Base-by-base conservation (phyloP, 2,329 filamentous ascomycete species). In the Pyrenochaeta sp. region DNA sequence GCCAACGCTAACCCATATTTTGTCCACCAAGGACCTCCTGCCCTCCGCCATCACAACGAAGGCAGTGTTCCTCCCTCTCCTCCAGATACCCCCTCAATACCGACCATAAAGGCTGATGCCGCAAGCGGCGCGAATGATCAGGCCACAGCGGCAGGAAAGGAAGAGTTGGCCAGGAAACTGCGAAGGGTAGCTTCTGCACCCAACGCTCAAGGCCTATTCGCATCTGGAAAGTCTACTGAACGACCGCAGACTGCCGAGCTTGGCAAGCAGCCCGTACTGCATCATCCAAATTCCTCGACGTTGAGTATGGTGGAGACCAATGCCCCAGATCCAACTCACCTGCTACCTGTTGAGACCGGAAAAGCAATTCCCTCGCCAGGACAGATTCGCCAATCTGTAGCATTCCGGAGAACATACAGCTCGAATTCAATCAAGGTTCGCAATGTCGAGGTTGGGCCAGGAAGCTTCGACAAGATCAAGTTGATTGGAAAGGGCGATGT, bases 381-480 rank as follows among this genome's bases (percentile, higher is more conserved):
- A 46, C 86, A 87, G 66, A 85, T 88, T 61, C 83, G 84, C 51
- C 82, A 85, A 63, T 78, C 86, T 15, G 82, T 91, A 43, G 87
- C 91, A 17, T 99, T 97, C 79, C 85, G 95, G 69, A 86, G 95
- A 74, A 99, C 95, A 2, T 99, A 99, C 77, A 98, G 95, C 78
- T 97, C 94, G 63, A 99, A 98, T 77, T 98, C 95, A 35, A 99
- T 99, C 82, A 99, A 99, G 79, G 91, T 98, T 63, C 87, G 95
- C 68, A 92, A 97, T 74, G 95, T 99, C 42, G 95, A 99, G 78
- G 95, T 99, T 31, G 91, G 92, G 0, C 95, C 95, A 0, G 84
- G 90, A 58, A 98, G 94, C 75, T 99, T 99, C 69, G 95, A 99
- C 83, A 99, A 99, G 85, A 97, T 99, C 78, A 99, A 99, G 78